These are phyloP conservation scores for Pseudocercospora eumusae DNA, from an alignment of 2,329 filamentous ascomycete genomes.

Conservation along the genomic window DNA sequence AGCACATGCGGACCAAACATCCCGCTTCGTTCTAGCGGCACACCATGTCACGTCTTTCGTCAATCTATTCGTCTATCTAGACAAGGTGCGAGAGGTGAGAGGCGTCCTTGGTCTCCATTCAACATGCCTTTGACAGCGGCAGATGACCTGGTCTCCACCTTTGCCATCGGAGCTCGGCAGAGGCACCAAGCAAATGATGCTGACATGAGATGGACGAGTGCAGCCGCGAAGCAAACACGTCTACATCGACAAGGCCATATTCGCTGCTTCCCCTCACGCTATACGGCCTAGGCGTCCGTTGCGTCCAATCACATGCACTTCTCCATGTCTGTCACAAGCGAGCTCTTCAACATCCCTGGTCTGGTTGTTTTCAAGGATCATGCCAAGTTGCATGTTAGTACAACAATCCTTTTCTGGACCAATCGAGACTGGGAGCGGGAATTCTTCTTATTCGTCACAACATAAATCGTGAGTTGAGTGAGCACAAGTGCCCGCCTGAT, in stretches of 20 bases:
- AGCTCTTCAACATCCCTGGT: neutral
- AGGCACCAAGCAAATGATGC: slow-evolving; percentile 4
- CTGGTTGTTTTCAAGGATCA: slow-evolving; percentile 9
- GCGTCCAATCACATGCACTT: neutral
- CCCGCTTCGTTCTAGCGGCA: neutral
- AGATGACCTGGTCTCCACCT: slow-evolving; percentile 8
- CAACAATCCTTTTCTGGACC: neutral
- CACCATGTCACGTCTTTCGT: slow-evolving; percentile 3
- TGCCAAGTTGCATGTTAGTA: neutral
- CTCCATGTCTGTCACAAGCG: neutral
- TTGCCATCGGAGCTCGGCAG: neutral
- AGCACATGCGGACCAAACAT: slow-evolving; percentile 1
- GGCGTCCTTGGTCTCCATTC: neutral
- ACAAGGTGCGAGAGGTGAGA: neutral
- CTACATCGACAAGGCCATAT: neutral
- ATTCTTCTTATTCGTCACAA: neutral
- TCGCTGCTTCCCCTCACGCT: neutral
- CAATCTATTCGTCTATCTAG: slow-evolving; percentile 10
- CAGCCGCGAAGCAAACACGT: slow-evolving; percentile 6
- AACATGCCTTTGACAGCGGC: neutral
- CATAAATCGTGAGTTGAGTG: neutral
- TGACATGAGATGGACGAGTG: neutral
- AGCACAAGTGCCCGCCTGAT: neutral
- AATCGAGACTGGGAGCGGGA: neutral
- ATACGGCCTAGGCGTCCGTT: neutral